These are phyloP conservation scores for Castanea mollissima DNA, from an alignment of 306 rosid genomes.

Conservation along the genomic window DNA sequence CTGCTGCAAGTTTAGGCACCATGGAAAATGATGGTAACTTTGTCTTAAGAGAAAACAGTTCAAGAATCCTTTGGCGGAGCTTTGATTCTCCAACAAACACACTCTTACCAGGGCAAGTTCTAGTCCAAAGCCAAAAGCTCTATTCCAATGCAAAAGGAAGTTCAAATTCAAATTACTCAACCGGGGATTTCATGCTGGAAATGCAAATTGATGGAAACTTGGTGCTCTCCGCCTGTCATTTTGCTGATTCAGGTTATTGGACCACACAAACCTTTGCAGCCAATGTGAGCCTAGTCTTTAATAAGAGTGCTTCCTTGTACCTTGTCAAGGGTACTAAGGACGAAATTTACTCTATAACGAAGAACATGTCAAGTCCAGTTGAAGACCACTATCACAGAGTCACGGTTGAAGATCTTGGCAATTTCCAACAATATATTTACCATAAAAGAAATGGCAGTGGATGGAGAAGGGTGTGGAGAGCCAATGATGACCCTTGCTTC, in stretches of 20 bases:
- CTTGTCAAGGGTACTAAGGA: background rate
- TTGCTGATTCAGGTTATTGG: slow-evolving; percentile 27
- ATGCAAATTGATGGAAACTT: slow-evolving; percentile 24
- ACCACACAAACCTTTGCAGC: background rate
- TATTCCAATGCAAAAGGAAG: slow-evolving; percentile 21
- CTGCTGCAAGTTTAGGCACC: slow-evolving; percentile 1
- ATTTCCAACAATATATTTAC: slow-evolving; percentile 28
- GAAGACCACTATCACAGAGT: slow-evolving; percentile 30
- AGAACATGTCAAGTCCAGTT: slow-evolving; percentile 13
- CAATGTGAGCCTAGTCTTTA: slow-evolving; percentile 12
- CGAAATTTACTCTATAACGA: background rate
- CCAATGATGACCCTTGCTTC: slow-evolving; percentile 28
- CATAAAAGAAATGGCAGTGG: slow-evolving; percentile 23
- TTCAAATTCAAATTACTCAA: slow-evolving; percentile 30
- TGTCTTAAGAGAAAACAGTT: slow-evolving; percentile 8
- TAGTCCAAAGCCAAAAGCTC: background rate
- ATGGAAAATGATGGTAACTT: slow-evolving; percentile 31
- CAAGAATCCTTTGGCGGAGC: slow-evolving; percentile 10
- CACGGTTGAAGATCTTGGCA: slow-evolving; percentile 30
- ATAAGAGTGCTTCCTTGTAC: slow-evolving; percentile 10
- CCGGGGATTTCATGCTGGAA: slow-evolving; percentile 5
- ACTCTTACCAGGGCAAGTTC: slow-evolving; percentile 21
- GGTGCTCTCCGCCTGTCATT: slow-evolving; percentile 18
- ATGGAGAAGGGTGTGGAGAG: slow-evolving; percentile 35
- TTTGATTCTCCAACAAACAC: slow-evolving; percentile 19